Conservation (phyloP, 2,329 filamentous ascomycete genomes). For the Ramularia endophylla region DNA sequence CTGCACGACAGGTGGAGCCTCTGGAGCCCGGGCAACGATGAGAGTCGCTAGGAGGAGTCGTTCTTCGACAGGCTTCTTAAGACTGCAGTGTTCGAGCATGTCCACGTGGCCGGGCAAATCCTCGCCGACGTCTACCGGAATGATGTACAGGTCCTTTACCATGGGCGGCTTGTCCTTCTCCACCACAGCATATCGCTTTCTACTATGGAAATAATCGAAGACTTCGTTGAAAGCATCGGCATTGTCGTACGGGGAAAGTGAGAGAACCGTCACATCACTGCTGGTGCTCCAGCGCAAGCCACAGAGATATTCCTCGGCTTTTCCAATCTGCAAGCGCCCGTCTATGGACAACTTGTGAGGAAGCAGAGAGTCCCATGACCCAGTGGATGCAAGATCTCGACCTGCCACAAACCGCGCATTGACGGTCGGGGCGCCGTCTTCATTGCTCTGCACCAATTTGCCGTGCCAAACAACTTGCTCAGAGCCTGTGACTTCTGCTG, state of each 20-base stretch:
- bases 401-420: conserved; percentile 81
- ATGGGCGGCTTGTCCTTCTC: conserved; percentile 54
- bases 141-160: conserved; percentile 85
- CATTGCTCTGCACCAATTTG: conserved; percentile 43
- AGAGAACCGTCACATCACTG: conserved; percentile 78
- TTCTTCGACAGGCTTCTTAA: conserved; percentile 66
- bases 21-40: conserved; percentile 64
- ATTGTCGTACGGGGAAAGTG: conserved; percentile 58
- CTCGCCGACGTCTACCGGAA: conserved; percentile 70
- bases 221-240: conserved; percentile 63
- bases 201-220: conserved; percentile 80
- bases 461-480: conserved; percentile 77
- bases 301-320: conserved; percentile 86
- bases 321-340: conserved; percentile 73
- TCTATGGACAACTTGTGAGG: conserved; percentile 64
- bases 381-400: conserved; percentile 62
- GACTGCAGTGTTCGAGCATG: conserved; percentile 76
- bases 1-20: conserved; percentile 10
- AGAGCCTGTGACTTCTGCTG: conserved; percentile 59
- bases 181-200: conserved; percentile 81
- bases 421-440: conserved; percentile 45
- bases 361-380: conserved; percentile 71
- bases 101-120: conserved; percentile 78
- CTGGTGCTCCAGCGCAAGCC: conserved; percentile 74
- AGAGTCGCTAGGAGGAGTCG: conserved; percentile 78